Conservation (phyloP, 2,329 filamentous ascomycete species). For the Decorospora gaudefroyi region DNA sequence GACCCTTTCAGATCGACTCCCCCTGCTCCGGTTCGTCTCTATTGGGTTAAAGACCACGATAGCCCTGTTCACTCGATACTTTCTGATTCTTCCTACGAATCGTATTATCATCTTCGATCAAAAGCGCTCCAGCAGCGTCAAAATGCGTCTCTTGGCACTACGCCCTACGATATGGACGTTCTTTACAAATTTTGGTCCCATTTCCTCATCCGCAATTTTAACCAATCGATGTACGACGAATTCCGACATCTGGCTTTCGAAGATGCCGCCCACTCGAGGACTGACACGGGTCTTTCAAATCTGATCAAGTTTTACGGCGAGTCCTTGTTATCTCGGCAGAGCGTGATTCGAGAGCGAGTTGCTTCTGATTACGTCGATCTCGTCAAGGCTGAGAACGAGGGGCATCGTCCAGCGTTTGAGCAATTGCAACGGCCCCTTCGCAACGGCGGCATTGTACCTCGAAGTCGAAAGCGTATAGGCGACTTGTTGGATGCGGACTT, state of each 20-base stretch:
- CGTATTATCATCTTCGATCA: slow-evolving; percentile 55
- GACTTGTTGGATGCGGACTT: slow-evolving; percentile 58
- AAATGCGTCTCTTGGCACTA: slow-evolving; percentile 50
- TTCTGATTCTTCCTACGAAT: slow-evolving; percentile 53
- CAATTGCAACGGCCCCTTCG: slow-evolving; percentile 59
- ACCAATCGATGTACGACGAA: slow-evolving; percentile 74
- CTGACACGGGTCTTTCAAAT: slow-evolving; percentile 62
- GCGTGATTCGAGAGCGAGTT: slow-evolving; percentile 58
- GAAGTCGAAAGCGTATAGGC: slow-evolving; percentile 61
- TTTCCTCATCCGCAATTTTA: slow-evolving; percentile 74
- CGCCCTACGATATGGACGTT: slow-evolving; percentile 64
- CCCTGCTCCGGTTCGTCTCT: slow-evolving; percentile 42
- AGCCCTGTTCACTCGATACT: slow-evolving; percentile 51
- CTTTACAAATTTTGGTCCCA: slow-evolving; percentile 77
- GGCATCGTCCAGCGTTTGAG: slow-evolving; percentile 54
- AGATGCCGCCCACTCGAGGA: slow-evolving; percentile 60
- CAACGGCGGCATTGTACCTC: slow-evolving; percentile 59
- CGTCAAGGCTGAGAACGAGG: slow-evolving; percentile 55
- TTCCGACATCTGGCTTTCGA: slow-evolving; percentile 70
- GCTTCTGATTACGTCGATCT: slow-evolving; percentile 61
- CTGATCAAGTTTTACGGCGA: slow-evolving; percentile 69
- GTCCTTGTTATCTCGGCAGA: slow-evolving; percentile 56
- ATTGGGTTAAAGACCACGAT: slow-evolving; percentile 58
- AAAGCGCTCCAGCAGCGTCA: slow-evolving; percentile 57
- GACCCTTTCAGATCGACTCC: slow-evolving; percentile 26